Conservation (phyloP, 2,329 filamentous ascomycete species). For the Bisporella sp. region DNA sequence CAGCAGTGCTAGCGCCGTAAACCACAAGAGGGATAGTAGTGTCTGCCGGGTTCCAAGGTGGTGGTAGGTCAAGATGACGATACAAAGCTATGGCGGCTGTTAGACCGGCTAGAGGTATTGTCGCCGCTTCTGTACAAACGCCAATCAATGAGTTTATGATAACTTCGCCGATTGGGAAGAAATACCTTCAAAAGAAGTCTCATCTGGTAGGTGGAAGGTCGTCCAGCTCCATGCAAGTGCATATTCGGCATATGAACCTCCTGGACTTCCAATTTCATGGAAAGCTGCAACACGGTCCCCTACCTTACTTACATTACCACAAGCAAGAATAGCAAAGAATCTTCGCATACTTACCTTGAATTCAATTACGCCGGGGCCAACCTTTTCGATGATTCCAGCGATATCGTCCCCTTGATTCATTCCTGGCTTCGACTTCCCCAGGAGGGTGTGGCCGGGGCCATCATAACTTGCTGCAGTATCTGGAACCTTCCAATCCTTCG, state of each 20-base stretch:
- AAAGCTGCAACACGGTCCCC: slow-evolving; percentile 41
- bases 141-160: neutral
- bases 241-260: slow-evolving; percentile 53
- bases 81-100: neutral
- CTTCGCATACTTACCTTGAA: slow-evolving; percentile 13
- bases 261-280: slow-evolving; percentile 40
- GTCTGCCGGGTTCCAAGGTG: neutral
- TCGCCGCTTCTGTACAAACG: neutral
- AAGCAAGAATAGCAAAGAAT: neutral
- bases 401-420: slow-evolving; percentile 17
- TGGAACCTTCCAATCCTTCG: neutral
- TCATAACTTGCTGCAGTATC: neutral
- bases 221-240: slow-evolving; percentile 45
- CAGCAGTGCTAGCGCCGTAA: slow-evolving; percentile 44
- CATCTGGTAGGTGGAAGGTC: slow-evolving; percentile 33
- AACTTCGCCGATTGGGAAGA: neutral
- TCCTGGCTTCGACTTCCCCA: neutral
- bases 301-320: neutral
- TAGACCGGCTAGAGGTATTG: neutral
- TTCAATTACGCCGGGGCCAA: slow-evolving; percentile 39
- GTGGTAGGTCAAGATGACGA: neutral
- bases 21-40: slow-evolving; percentile 29
- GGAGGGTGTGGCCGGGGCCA: no score
- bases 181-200: slow-evolving; percentile 10
- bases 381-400: slow-evolving; percentile 34